A percentile compares a stretch with the other conserved stretches of the same genome.
Evolutionary conservation across 108 stramenopile genomes (phyloP).

Genomic region (Cyclotella atomus): DNA sequence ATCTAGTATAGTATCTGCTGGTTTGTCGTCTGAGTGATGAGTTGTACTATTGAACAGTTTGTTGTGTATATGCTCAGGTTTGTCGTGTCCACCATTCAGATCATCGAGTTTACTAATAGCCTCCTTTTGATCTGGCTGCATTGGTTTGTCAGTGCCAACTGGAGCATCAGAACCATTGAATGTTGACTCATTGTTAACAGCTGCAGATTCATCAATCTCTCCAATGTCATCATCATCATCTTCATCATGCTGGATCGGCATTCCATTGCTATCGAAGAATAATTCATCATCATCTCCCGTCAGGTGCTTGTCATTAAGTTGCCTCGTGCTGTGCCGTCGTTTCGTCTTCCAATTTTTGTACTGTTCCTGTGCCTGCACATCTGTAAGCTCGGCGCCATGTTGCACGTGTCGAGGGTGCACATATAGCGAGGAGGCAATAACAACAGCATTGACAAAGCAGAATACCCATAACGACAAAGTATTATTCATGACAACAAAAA

Average conservation of each 20-base stretch:
- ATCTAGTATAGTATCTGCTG: constrained; percentile 45
- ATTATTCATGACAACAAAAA: neutral
- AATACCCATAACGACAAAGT: too few relatives aligned
- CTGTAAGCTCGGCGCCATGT: neutral
- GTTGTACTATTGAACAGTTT: constrained; percentile 19
- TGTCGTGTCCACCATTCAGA: too few relatives aligned
- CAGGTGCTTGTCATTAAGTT: neutral
- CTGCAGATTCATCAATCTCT: neutral
- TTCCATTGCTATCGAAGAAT: constrained; percentile 18
- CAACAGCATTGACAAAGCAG: too few relatives aligned
- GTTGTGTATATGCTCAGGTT: too few relatives aligned
- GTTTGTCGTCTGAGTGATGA: neutral
- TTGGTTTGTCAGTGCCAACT: too few relatives aligned
- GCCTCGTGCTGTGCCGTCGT: neutral
- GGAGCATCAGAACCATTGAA: too few relatives aligned
- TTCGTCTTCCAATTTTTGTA: constrained; percentile 14
- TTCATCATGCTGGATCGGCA: constrained; percentile 14
- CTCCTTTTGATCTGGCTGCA: too few relatives aligned
- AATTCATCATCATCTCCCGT: constrained; percentile 14
- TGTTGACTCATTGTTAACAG: neutral
- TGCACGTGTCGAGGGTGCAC: neutral
- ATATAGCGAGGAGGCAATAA: neutral
- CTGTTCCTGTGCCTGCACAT: neutral
- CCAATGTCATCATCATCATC: constrained; percentile 12
- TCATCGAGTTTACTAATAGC: too few relatives aligned